Base-by-base conservation (phyloP, 805 yeast species). In the Yarrowia sp. region DNA sequence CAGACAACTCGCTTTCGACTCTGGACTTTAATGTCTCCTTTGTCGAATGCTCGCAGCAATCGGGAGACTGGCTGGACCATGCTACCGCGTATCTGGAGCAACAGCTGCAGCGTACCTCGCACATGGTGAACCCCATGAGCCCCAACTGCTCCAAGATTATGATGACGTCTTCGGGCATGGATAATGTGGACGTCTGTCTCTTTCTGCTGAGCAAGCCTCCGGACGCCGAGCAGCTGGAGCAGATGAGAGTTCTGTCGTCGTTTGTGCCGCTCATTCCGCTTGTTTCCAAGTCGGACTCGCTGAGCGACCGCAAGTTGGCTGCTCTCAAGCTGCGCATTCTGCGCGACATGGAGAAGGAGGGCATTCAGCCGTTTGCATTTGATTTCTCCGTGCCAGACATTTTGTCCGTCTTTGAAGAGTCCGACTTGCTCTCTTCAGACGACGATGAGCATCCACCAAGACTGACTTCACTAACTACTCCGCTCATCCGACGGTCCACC, bases 21-120 rank as follows among this genome's bases (percentile, higher is more conserved):
- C 59, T 71, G 38, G 71, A 69, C 54, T 62, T 69, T 4, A 71
- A 71, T 43, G 33, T 71, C 10, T 67, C 70, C 33, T 69, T 71
- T 48, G 71, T 69, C 12, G 66, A 66, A n/a, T 43, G 35, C 40
- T 22, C 59, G 4, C 67, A 41, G 16, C 46, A 68, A 14, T 64
- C 68, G 4, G 36, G 24, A 17, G 62, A 26, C 12, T 70, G 66
- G 49, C 48, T 70, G 24, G 69, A 69, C 46, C 26, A 64, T 7
- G 69, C 70, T 16, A 30, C 64, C 14, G 30, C 49, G n/a, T 71
- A 71, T 43, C 66, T 71, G 40, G 73, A 71, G 17, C 65, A 58
- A 12, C 58, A 65, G 59, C 71, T 71, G 35, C 41, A 66, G 16
- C 66, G 58, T 17, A 68, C 71, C 2, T 69, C 72, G 2, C 62